phyloP scores from a whole-genome alignment of 345 rosid species.

The Gossypium sturtianum region DNA sequence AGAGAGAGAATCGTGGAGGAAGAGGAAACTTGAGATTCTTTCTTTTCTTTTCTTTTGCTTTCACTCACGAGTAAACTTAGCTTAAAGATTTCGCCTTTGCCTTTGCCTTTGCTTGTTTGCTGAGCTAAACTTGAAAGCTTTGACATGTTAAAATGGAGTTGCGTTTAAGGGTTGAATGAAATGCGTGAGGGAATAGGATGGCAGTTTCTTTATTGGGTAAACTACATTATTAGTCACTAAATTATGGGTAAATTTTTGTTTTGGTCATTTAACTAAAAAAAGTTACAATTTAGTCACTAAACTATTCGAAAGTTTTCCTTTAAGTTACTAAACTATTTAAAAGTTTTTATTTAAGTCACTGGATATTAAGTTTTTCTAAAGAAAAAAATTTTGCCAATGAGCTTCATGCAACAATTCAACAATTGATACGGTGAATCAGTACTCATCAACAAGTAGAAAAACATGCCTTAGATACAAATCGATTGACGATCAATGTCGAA shows the following conservation, averaged over 20 bases:
- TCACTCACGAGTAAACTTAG: neutral
- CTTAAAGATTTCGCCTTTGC: neutral
- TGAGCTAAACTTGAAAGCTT: neutral
- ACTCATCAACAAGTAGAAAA: too few relatives aligned
- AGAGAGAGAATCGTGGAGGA: constrained; percentile 2
- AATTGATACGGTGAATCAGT: rapidly evolving
- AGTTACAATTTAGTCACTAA: too few relatives aligned
- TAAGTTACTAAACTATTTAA: too few relatives aligned
- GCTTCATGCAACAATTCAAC: too few relatives aligned
- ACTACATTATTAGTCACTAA: too few relatives aligned
- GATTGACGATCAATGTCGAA: too few relatives aligned
- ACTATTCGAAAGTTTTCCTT: too few relatives aligned
- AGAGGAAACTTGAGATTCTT: constrained; percentile 8
- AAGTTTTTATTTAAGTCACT: rapidly evolving
- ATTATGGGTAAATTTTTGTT: too few relatives aligned
- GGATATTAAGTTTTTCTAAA: too few relatives aligned
- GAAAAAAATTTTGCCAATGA: too few relatives aligned
- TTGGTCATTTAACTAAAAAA: too few relatives aligned
- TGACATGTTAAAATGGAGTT: neutral
- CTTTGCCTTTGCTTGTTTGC: neutral
- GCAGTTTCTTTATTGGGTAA: neutral
- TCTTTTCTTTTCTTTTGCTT: constrained; percentile 3
- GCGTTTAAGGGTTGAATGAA: neutral
- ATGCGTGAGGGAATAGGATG: neutral
- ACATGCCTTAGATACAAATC: rapidly evolving